Conservation (phyloP, 176 grass and related monocot genomes). For the Zea luxurians region DNA sequence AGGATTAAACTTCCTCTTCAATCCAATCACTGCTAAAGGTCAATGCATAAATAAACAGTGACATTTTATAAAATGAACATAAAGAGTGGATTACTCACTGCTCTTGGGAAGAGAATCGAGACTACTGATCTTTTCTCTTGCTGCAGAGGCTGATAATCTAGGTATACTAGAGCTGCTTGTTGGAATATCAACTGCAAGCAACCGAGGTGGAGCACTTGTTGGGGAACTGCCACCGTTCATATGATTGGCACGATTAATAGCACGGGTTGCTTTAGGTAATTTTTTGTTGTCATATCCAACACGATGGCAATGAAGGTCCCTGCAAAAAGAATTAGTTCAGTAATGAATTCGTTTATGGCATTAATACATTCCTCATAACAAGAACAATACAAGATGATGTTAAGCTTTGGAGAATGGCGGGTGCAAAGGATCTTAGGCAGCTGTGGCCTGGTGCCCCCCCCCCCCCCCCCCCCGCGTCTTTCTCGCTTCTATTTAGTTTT, state of each 20-base stretch:
- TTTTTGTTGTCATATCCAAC: conserved; percentile 89
- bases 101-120: conserved; percentile 13
- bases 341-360: conserved; percentile 10
- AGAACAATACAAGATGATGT: background rate
- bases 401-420: too few species aligned
- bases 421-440: too few species aligned
- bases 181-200: conserved; percentile 44
- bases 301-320: conserved; percentile 80
- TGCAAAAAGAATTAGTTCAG: conserved; percentile 36
- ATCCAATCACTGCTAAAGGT: conserved; percentile 41
- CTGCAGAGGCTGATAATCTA: conserved; percentile 26
- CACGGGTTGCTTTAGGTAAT: conserved; percentile 55
- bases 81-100: conserved; percentile 38
- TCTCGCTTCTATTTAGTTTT: too few species aligned
- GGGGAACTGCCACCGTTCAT: conserved; percentile 25
- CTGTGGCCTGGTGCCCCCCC: too few species aligned
- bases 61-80: conserved; percentile 22
- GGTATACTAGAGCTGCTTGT: conserved; percentile 37
- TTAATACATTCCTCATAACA: conserved; percentile 8
- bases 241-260: conserved; percentile 39
- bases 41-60: conserved; percentile 45
- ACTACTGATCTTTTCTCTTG: conserved; percentile 25
- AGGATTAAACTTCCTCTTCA: conserved; percentile 57
- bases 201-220: conserved; percentile 23
- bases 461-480: too few species aligned